phyloP scores from a whole-genome alignment of 148 eudicot species.

The Rhododendron williamsianum region DNA sequence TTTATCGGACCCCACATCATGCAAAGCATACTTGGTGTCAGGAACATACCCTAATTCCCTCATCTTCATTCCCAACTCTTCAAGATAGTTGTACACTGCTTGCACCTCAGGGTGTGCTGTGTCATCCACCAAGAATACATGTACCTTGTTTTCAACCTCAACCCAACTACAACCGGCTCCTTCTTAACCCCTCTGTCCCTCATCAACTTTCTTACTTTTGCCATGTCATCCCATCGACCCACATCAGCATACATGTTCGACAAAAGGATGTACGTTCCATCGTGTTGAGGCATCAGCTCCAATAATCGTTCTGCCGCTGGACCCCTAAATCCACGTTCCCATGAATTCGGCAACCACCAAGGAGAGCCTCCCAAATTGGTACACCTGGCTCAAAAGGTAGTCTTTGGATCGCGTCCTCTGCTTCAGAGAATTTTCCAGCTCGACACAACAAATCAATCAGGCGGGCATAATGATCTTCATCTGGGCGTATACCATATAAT shows the following conservation, averaged over 20 bases:
- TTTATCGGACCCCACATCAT: conserved; percentile 57
- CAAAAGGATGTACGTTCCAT: conserved; percentile 55
- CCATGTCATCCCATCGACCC: conserved; percentile 49
- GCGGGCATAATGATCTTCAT: conserved; percentile 64
- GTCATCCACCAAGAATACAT: conserved; percentile 61
- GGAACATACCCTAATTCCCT: conserved; percentile 60
- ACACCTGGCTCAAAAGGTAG: conserved; percentile 50
- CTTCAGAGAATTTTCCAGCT: conserved; percentile 58
- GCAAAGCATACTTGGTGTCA: conserved; percentile 48
- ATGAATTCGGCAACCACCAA: conserved; percentile 49
- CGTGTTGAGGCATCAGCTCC: conserved; percentile 40
- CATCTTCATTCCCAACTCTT: conserved; percentile 39
- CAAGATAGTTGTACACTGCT: conserved; percentile 47
- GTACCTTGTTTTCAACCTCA: conserved; percentile 50
- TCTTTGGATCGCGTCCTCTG: conserved; percentile 34
- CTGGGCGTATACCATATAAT: conserved; percentile 37
- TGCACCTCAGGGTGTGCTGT: conserved; percentile 51
- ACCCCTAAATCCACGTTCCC: conserved; percentile 53
- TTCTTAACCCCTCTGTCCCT: conserved; percentile 63
- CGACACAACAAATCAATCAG: conserved; percentile 53
- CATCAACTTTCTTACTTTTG: conserved; percentile 50
- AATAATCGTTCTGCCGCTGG: conserved; percentile 43
- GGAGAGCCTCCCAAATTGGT: conserved; percentile 58
- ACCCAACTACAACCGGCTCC: conserved; percentile 76
- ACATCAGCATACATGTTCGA: conserved; percentile 55